phyloP scores from a whole-genome alignment of 177 flowering plant species.

The Vitis hybrid region DNA sequence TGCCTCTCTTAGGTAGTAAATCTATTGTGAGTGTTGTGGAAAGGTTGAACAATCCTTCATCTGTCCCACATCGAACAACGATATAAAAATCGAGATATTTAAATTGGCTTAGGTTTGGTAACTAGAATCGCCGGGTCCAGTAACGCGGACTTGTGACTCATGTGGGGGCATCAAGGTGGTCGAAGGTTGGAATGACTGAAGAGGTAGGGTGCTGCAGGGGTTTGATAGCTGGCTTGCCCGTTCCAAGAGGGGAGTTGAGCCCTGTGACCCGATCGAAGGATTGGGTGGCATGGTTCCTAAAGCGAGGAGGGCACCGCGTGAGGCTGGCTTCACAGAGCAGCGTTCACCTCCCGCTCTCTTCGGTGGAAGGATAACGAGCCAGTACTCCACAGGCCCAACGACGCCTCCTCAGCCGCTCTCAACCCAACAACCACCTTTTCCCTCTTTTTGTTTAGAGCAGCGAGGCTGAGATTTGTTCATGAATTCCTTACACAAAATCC shows the following conservation, averaged over 20 bases:
- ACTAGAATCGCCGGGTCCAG: background rate
- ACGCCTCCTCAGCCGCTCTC: background rate
- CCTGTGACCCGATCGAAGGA: background rate
- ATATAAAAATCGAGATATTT: too few species aligned
- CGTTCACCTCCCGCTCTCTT: background rate
- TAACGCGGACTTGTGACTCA: background rate
- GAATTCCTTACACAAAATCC: too few species aligned
- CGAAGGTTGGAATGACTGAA: background rate
- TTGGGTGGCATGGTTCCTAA: background rate
- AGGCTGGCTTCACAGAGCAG: background rate
- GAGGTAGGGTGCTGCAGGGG: background rate
- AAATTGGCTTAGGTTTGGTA: too few species aligned
- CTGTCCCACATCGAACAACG: too few species aligned
- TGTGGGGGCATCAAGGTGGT: background rate
- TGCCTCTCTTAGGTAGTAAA: too few species aligned
- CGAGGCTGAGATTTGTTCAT: too few species aligned
- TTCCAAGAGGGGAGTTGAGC: conserved; percentile 4
- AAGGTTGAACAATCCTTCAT: too few species aligned
- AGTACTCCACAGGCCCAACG: background rate
- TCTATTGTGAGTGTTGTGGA: too few species aligned
- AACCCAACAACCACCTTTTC: background rate
- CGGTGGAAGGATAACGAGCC: conserved; percentile 3
- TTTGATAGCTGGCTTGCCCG: background rate
- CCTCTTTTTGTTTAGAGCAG: background rate
- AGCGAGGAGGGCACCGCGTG: background rate